phyloP scores from a whole-genome alignment of 345 rosid genomes.

The Citrus sinensis region DVS_A1.0 CM039169.1:2795501-2796000 shows the following conservation, averaged over 20 bases:
- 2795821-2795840: not conserved
- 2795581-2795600: slow-evolving; percentile 67
- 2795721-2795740: not conserved
- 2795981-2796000: not conserved
- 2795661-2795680: slow-evolving; percentile 56
- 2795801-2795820: not conserved
- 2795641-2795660: slow-evolving; percentile 79
- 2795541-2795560: slow-evolving; percentile 81
- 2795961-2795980: not conserved
- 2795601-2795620: slow-evolving; percentile 63
- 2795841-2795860: not conserved
- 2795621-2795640: slow-evolving; percentile 75
- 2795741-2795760: not conserved
- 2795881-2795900: not conserved
- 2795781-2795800: not conserved
- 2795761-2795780: slow-evolving; percentile 1
- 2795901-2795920: not conserved
- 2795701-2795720: not conserved
- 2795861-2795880: not conserved
- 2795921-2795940: not conserved
- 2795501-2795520: slow-evolving; percentile 82
- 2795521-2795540: slow-evolving; percentile 76
- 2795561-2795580: slow-evolving; percentile 65
- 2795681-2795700: slow-evolving; percentile 8
- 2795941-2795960: not conserved